phyloP scores from a whole-genome alignment of 2,329 filamentous ascomycete species.

The Xenoacremonium recifei region DNA sequence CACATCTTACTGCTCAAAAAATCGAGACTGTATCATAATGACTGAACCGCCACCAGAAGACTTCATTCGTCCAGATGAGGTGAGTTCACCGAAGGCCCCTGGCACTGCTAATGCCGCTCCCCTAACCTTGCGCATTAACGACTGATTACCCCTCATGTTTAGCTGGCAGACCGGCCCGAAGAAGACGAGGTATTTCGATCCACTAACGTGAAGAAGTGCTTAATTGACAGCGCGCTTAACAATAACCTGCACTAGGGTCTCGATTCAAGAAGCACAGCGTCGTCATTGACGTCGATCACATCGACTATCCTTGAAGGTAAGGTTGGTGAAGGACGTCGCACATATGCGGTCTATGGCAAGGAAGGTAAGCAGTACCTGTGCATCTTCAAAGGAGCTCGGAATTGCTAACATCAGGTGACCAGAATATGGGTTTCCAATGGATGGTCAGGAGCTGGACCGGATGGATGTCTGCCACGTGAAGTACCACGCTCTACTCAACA shows the following conservation, averaged over 20 bases:
- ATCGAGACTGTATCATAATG: too few relatives aligned
- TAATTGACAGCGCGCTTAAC: not conserved
- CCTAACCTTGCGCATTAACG: too few relatives aligned
- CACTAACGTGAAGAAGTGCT: not conserved
- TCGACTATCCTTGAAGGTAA: slow-evolving; percentile 25
- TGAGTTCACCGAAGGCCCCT: too few relatives aligned
- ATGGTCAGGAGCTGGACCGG: slow-evolving; percentile 37
- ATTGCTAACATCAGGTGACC: too few relatives aligned
- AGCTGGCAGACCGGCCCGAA: not conserved
- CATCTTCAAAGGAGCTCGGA: too few relatives aligned
- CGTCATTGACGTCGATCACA: slow-evolving; percentile 29
- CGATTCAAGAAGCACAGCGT: slow-evolving; percentile 14
- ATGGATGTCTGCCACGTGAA: slow-evolving; percentile 38
- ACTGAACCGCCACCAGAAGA: not conserved
- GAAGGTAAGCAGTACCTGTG: slow-evolving; percentile 24
- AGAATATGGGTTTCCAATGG: slow-evolving; percentile 40
- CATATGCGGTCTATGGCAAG: slow-evolving; percentile 32
- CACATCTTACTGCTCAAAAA: too few relatives aligned
- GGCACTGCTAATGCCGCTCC: too few relatives aligned
- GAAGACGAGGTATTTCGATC: not conserved
- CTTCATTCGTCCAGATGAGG: not conserved
- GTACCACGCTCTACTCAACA: slow-evolving; percentile 27
- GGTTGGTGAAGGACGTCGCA: slow-evolving; percentile 28
- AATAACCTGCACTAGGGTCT: not conserved
- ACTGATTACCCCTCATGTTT: too few relatives aligned